phyloP scores from a whole-genome alignment of 257 asterid genomes.

The Plectranthus barbatus region DNA sequence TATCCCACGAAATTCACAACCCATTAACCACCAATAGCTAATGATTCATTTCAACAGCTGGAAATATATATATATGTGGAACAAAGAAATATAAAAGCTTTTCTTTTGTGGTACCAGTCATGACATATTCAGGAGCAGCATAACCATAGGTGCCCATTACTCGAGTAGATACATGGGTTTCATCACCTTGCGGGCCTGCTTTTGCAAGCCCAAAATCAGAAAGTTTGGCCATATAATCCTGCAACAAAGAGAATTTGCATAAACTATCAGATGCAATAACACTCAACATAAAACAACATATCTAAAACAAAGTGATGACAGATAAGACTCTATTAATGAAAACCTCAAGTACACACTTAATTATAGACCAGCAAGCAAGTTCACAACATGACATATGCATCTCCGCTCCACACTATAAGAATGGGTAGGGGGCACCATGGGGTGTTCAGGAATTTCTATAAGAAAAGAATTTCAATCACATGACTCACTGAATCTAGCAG shows the following conservation, averaged over 20 bases:
- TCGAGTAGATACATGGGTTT: conserved; percentile 97
- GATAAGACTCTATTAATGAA: neutral
- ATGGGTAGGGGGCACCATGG: neutral
- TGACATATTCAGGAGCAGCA: conserved; percentile 99
- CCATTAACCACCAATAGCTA: neutral
- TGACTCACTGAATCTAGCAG: too few species aligned
- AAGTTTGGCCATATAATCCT: conserved; percentile 95
- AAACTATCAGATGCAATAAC: neutral
- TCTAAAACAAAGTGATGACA: neutral
- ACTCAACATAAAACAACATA: neutral
- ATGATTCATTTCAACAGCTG: conserved; percentile 4
- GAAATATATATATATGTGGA: neutral
- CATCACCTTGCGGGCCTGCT: conserved; percentile 99
- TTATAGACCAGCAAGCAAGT: neutral
- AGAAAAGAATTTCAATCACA: neutral
- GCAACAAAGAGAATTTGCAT: conserved; percentile 23
- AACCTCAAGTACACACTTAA: neutral
- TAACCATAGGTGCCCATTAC: conserved; percentile 99
- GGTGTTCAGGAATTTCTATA: neutral
- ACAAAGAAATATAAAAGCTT: neutral
- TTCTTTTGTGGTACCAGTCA: conserved; percentile 99
- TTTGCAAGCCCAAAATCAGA: conserved; percentile 99
- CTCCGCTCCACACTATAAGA: neutral
- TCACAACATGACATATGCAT: neutral
- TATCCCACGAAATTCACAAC: too few species aligned